These are phyloP conservation scores for Byssochlamys sp. DNA, from an alignment of 2,329 filamentous ascomycete genomes.

Conservation along the genomic window DNA sequence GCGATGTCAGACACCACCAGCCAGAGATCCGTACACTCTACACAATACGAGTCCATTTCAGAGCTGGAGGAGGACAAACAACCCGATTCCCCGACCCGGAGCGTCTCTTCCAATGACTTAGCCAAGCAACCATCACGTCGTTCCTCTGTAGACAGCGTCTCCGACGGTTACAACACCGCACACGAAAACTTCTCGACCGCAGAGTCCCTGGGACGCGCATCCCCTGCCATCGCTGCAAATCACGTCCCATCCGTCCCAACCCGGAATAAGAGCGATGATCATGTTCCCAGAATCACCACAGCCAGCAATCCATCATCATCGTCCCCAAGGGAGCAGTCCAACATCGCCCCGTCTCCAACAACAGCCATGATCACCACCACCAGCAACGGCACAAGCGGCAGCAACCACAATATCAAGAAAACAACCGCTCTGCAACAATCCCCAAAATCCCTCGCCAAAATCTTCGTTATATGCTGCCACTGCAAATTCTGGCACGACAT, in stretches of 20 bases:
- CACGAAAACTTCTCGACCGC: neutral
- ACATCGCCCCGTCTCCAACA: neutral
- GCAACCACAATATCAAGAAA: neutral
- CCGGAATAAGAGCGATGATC: neutral
- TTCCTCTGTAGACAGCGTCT: neutral
- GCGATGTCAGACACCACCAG: neutral
- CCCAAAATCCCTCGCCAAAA: slow-evolving; percentile 23
- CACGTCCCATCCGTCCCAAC: neutral
- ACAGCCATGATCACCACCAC: neutral
- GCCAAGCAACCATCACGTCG: neutral
- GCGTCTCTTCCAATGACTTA: neutral
- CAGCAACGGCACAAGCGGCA: neutral
- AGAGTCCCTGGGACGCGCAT: neutral
- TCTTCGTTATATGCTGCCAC: slow-evolving; percentile 36
- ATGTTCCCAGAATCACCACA: neutral
- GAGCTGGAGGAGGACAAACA: neutral
- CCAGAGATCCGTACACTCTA: neutral
- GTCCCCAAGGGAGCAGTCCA: neutral
- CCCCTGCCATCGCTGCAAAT: neutral
- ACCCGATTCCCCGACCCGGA: neutral
- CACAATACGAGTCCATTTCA: neutral
- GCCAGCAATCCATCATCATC: neutral
- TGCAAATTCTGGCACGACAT: slow-evolving; percentile 37
- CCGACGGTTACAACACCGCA: neutral
- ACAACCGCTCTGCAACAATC: slow-evolving; percentile 2